A percentile compares a stretch with the other conserved stretches of the same genome.
These are phyloP conservation scores for Annulohypoxylon bovei DNA, from an alignment of 495 filamentous ascomycete genomes.

Conservation along the genomic window DNA sequence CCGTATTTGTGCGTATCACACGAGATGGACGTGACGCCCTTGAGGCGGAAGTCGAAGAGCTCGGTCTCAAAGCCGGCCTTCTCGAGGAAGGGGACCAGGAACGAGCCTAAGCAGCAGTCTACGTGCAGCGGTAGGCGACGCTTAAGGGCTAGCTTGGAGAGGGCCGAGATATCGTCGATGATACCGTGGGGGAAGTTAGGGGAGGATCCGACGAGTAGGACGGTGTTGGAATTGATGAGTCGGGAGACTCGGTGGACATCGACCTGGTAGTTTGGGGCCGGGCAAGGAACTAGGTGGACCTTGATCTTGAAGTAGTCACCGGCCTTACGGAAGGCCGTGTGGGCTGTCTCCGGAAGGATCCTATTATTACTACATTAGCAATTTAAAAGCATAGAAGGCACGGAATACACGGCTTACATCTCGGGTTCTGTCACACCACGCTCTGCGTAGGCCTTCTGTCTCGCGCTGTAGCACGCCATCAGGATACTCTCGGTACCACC, in stretches of 20 bases:
- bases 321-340: constrained; percentile 96
- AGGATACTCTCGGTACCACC: constrained; percentile 97
- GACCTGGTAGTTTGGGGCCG: constrained; percentile 85
- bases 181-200: constrained; percentile 99
- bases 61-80: constrained; percentile 88
- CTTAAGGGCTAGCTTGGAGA: constrained; percentile 84
- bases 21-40: constrained; percentile 92
- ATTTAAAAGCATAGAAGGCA: neutral
- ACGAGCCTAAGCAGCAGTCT: constrained; percentile 96
- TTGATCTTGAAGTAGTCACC: constrained; percentile 95
- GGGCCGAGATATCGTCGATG: constrained; percentile 88
- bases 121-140: constrained; percentile 90
- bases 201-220: constrained; percentile 92
- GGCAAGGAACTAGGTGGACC: constrained; percentile 87
- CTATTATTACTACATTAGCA: constrained; percentile 52
- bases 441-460: constrained; percentile 87
- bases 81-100: constrained; percentile 90
- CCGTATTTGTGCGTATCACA: constrained; percentile 99
- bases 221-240: constrained; percentile 95
- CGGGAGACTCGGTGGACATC: constrained; percentile 78
- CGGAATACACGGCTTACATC: constrained; percentile 67
- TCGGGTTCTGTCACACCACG: constrained; percentile 91
- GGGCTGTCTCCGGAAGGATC: constrained; percentile 93
- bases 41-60: constrained; percentile 92
- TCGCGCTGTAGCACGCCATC: constrained; percentile 88